Base-by-base conservation (phyloP, 192 early-diverging fungal species). In the Dimargaris cristalligena region DNA sequence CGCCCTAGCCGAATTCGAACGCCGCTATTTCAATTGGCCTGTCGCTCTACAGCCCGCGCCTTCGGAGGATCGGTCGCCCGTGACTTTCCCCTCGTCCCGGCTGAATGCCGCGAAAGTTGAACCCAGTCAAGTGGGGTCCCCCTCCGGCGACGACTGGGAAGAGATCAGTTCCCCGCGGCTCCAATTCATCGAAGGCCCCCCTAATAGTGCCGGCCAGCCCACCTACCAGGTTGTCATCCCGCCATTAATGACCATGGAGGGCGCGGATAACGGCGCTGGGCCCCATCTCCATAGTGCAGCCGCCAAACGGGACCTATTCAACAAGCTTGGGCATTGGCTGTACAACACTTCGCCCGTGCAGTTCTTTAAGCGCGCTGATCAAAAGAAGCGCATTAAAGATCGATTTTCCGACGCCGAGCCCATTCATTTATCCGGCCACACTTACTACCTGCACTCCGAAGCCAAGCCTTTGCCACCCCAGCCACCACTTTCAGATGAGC, bases 331-430 rank as follows among this genome's bases (percentile, higher is more conserved):
- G 18, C 71, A 75, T 58, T 75, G 73, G 73, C 65, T 75, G 29
- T 75, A 75, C 66, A 71, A 63, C 60, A 75, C 73, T 0, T 65
- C 73, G 48, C 73, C 73, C 0, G 67, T 75, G 14, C 73, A 75
- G 58, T 75, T 69, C 35, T 71, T 75, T 54, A 75, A 75, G 56
- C 70, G 69, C 22, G 73, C 70, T 41, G 73, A 75, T 63, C 65
- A 68, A 44, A 65, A 64, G 44, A 65, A 71, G 58, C 69, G 64
- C 51, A 67, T 75, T 58, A 69, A 69, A 34, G 70, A 70, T 48
- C 65, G 69, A 59, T 75, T 69, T 30, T 62, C 69, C 34, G 68
- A 65, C 3, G 67, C 69, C 23, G 64, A 67, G 62, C 69, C 73
- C 10, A 75, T 75, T 45, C 67, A 65, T 70, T 66, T 71, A 13